Base-by-base conservation (phyloP, 495 filamentous ascomycete genomes). In the Neurospora sp. region DNA sequence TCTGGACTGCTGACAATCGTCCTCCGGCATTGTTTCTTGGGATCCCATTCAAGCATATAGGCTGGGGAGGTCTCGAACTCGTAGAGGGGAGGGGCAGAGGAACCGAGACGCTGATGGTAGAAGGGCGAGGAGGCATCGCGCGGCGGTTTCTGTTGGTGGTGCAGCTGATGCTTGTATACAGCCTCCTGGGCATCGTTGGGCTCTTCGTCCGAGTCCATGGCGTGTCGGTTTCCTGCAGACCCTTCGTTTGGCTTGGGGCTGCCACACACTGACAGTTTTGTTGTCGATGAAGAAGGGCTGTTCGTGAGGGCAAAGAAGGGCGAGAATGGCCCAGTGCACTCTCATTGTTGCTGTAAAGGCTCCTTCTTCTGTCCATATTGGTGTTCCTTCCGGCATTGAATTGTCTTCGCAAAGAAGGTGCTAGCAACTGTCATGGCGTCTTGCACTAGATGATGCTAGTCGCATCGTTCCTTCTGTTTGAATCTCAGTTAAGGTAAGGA, bases 1-100 rank as follows among this genome's bases (percentile, higher is more conserved):
- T 76, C 75, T 1, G 72, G 72, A 42, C 38, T 54, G 70, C 39
- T 10, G 20, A 71, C 6, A 71, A 42, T 44, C 18, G 23, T 71
- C n/a, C 39, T 20, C 37, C 39, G 37, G 39, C 70, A 71, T 48
- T 44, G 39, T 23, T 31, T 31, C 54, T 62, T 35, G 40, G 37
- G 27, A 71, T 71, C 70, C 70, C 70, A 71, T 44, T 71, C 70
- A 1, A 71, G 39, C 20, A 71, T 39, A 7, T 71, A 71, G 16
- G 70, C 70, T 2, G 70, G 70, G 11, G 40, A 71, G 23, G 70
- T 46, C 70, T 71, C 70, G 7, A 71, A 39, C 39, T 54, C 39
- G 39, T 39, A 31, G 23, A 54, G 16, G 9, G 70, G 39, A 44
- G 39, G 20, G 70, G 23, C 31, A n/a, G 9, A 23, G 10, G 70